These are phyloP conservation scores for Solanum sparsipilum DNA, from an alignment of 257 asterid genomes.

Conservation along the genomic window DNA sequence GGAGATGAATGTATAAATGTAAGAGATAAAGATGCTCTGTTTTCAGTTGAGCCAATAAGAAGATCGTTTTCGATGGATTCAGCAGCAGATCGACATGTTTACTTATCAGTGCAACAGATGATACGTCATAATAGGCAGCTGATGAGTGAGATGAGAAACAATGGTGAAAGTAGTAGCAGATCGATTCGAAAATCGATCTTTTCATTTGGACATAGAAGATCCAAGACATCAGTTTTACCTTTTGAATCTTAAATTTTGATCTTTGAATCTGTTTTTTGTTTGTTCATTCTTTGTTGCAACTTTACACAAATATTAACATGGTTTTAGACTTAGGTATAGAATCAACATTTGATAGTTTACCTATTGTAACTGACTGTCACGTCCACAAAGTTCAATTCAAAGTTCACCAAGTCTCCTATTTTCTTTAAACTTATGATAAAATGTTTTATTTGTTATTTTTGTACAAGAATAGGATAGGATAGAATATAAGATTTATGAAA, in stretches of 20 bases:
- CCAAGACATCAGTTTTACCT: slow-evolving; percentile 54
- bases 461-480: background rate
- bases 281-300: background rate
- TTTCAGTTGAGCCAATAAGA: slow-evolving; percentile 51
- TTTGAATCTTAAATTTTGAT: slow-evolving; percentile 10
- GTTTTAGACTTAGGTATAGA: background rate
- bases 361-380: background rate
- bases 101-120: slow-evolving; percentile 55
- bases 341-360: background rate
- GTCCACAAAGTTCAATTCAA: background rate
- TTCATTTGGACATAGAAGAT: slow-evolving; percentile 58
- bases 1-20: slow-evolving; percentile 64
- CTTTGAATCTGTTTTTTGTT: background rate
- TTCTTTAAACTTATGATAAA: background rate
- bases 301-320: background rate
- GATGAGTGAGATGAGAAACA: slow-evolving; percentile 15
- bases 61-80: slow-evolving; percentile 93
- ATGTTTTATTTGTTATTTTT: background rate
- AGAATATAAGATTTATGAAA: background rate
- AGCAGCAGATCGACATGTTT: slow-evolving; percentile 43
- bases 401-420: background rate
- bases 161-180: slow-evolving; percentile 53
- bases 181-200: slow-evolving; percentile 46
- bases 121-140: slow-evolving; percentile 21
- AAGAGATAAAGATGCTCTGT: slow-evolving; percentile 42